Conservation (phyloP, 1,284 basidiomycete genomes). For the Earliella scabrosa region DNA sequence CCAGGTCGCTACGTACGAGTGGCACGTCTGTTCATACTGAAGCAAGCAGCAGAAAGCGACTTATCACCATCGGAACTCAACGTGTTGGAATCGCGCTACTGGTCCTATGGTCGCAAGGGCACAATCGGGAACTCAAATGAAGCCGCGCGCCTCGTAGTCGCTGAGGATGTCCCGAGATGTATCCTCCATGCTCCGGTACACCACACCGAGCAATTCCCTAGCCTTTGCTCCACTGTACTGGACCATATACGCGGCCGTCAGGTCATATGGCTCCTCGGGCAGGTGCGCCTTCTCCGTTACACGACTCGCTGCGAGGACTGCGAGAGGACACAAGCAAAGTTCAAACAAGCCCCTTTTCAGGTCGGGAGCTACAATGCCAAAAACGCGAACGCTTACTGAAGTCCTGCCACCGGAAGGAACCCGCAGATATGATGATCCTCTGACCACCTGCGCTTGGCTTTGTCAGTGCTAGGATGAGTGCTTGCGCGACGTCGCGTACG, state of each 20-base stretch:
- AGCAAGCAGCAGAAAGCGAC: no score
- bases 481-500: constrained; percentile 65
- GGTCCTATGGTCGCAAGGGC: no score
- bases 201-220: constrained; percentile 45
- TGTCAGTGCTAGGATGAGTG: constrained; percentile 56
- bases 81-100: no score
- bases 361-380: no score
- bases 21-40: no score
- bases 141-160: constrained; percentile 32
- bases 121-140: no score
- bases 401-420: constrained; percentile 36
- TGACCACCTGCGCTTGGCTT: constrained; percentile 58
- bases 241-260: neutral
- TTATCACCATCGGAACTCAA: no score
- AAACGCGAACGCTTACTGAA: constrained; percentile 25
- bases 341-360: no score
- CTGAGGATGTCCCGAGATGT: constrained; percentile 42
- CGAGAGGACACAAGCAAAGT: no score
- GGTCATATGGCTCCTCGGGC: neutral
- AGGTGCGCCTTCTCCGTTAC: neutral
- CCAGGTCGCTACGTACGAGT: no score
- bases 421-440: constrained; percentile 54
- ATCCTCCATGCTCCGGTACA: constrained; percentile 46
- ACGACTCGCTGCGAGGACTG: neutral
- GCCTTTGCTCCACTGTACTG: constrained; percentile 33